Evolutionary conservation across 1,284 basidiomycete genomes (phyloP).

Genomic region (Trichosporon sp.): DNA sequence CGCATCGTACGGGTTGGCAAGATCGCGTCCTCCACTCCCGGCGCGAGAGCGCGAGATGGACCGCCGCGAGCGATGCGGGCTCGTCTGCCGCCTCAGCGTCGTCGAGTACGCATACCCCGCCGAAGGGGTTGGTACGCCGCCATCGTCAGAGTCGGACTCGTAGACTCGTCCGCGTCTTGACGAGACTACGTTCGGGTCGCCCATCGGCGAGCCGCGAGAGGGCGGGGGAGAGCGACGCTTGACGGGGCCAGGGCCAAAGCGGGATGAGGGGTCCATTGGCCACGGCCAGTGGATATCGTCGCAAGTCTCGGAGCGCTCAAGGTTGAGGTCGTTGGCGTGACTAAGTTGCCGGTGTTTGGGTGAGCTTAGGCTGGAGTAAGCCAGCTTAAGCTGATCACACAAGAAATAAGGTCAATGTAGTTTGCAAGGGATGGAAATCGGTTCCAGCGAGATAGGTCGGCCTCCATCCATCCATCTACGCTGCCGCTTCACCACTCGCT

Average conservation of each 20-base stretch:
- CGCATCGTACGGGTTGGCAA: constrained; percentile 14
- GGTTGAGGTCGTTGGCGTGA: too few species aligned
- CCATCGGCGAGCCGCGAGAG: neutral
- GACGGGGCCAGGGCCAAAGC: constrained; percentile 1
- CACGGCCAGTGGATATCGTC: too few species aligned
- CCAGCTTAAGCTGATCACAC: neutral
- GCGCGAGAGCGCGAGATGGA: neutral
- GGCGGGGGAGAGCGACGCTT: neutral
- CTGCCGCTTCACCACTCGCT: neutral
- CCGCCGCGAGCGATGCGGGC: constrained; percentile 11
- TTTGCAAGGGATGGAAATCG: neutral
- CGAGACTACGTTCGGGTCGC: neutral
- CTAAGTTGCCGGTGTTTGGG: too few species aligned
- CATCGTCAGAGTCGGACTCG: neutral
- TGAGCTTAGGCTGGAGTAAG: too few species aligned
- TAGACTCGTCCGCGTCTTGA: neutral
- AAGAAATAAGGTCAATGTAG: neutral
- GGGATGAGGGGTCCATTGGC: neutral
- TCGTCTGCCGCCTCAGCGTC: constrained; percentile 60
- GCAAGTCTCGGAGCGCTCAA: too few species aligned
- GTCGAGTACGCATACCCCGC: constrained; percentile 70
- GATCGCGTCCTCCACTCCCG: constrained; percentile 5
- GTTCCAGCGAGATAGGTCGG: neutral
- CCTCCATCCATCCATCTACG: too few species aligned
- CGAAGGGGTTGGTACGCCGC: neutral